A percentile compares a stretch with the other conserved stretches of the same genome.
Evolutionary conservation across 345 rosid genomes (phyloP).

Genomic region (Salix suchowensis): DNA sequence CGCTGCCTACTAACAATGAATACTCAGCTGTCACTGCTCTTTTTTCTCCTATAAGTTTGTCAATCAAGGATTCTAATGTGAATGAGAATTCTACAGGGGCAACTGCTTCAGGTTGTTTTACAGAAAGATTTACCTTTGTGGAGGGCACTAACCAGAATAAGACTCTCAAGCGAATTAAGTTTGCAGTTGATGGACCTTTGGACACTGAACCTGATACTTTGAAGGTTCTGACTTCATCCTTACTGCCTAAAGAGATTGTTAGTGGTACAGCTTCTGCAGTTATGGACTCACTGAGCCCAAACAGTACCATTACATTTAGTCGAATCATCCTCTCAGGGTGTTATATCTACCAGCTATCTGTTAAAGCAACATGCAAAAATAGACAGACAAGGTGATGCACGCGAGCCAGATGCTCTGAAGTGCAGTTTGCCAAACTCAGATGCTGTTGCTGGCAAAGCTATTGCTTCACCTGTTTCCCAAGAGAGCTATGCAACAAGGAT

Average conservation of each 20-base stretch:
- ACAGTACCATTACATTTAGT: conserved; percentile 42
- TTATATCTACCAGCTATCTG: conserved; percentile 51
- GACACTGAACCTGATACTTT: conserved; percentile 21
- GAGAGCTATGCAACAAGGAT: conserved; percentile 57
- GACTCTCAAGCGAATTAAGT: conserved; percentile 45
- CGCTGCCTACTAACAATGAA: conserved; percentile 49
- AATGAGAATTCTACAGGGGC: conserved; percentile 26
- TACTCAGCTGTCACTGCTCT: conserved; percentile 56
- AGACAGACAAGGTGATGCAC: conserved; percentile 24
- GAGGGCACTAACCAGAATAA: conserved; percentile 34
- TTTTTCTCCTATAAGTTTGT: conserved; percentile 32
- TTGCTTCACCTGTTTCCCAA: conserved; percentile 71
- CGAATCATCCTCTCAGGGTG: conserved; percentile 58
- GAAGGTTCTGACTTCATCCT: conserved; percentile 12
- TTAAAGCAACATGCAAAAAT: conserved; percentile 35
- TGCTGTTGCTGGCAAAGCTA: conserved; percentile 34
- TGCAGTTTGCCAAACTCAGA: conserved; percentile 18
- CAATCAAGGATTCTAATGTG: conserved; percentile 27
- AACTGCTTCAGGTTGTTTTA: conserved; percentile 27
- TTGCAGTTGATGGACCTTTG: conserved; percentile 30
- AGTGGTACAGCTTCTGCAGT: conserved; percentile 12
- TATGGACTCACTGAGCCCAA: conserved; percentile 28
- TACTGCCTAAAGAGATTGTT: conserved; percentile 11
- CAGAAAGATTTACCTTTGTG: conserved; percentile 28
- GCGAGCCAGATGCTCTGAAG: conserved; percentile 29